Evolutionary conservation across 106 monocot genomes (phyloP).

Genomic region (Dendrobium catenatum): DNA sequence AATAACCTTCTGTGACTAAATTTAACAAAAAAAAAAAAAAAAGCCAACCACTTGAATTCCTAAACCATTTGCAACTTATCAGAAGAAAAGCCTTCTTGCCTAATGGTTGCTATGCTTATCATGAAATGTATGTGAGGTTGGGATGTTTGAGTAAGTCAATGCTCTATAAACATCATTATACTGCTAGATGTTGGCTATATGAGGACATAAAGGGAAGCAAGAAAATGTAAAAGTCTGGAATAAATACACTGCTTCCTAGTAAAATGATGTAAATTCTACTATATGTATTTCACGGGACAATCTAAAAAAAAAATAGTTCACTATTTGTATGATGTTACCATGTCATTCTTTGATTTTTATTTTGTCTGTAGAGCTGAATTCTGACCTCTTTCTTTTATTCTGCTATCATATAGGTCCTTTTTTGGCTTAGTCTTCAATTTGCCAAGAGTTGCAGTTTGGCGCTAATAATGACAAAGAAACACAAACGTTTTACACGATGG

Average conservation of each 20-base stretch:
- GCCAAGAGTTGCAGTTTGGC: neutral
- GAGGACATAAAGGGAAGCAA: too few relatives aligned
- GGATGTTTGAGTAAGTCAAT: neutral
- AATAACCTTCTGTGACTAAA: neutral
- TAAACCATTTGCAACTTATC: neutral
- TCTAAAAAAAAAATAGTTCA: neutral
- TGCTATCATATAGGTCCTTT: neutral
- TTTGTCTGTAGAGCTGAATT: neutral
- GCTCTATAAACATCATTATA: neutral
- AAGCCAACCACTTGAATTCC: neutral
- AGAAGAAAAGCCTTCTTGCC: neutral
- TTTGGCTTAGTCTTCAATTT: neutral
- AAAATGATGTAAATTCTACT: neutral
- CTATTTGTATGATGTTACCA: neutral
- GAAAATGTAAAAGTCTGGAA: neutral
- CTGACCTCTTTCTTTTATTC: neutral
- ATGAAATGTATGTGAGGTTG: neutral
- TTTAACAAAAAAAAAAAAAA: neutral
- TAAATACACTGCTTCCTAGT: neutral
- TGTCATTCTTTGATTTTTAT: neutral
- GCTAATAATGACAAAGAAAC: constrained; percentile 44
- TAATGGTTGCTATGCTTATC: neutral
- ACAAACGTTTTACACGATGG: constrained; percentile 7
- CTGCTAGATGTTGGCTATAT: neutral
- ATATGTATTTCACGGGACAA: neutral